Percentiles rank a stretch among this genome's conserved stretches.
Conservation (phyloP, 768 basidiomycete genomes). For the Albatrellus ellisii region DNA sequence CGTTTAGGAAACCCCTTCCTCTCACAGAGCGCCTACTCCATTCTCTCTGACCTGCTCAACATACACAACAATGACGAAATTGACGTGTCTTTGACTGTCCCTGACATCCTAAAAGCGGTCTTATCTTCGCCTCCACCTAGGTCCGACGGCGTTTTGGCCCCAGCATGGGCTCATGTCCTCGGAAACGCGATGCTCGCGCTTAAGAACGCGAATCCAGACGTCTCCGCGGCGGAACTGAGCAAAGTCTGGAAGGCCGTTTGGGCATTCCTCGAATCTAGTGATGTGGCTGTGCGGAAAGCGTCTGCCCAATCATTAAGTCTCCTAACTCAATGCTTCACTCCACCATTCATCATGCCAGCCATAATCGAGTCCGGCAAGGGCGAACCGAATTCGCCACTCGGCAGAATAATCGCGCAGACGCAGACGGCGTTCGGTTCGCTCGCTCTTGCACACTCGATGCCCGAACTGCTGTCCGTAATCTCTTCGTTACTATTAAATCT, state of each 20-base stretch:
- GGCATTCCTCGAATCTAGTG: slow-evolving; percentile 64
- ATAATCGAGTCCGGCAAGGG: slow-evolving; percentile 27
- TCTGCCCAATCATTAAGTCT: slow-evolving; percentile 49
- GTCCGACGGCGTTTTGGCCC: slow-evolving; percentile 50
- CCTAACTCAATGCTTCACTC: slow-evolving; percentile 60
- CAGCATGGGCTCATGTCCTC: slow-evolving; percentile 71
- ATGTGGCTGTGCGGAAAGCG: slow-evolving; percentile 45
- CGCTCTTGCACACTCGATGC: slow-evolving; percentile 59
- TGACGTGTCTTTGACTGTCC: slow-evolving; percentile 38
- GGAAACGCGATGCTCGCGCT: slow-evolving; percentile 63
- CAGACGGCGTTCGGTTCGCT: slow-evolving; percentile 61
- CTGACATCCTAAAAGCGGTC: slow-evolving; percentile 50
- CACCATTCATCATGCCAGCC: slow-evolving; percentile 42
- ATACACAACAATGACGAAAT: slow-evolving; percentile 30
- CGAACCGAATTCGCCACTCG: slow-evolving; percentile 40
- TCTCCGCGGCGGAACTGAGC: slow-evolving; percentile 38
- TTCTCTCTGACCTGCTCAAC: slow-evolving; percentile 71
- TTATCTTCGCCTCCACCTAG: slow-evolving; percentile 57
- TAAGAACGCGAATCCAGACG: slow-evolving; percentile 32
- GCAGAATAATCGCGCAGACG: slow-evolving; percentile 48
- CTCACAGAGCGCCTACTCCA: slow-evolving; percentile 75
- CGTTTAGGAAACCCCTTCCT: slow-evolving; percentile 83
- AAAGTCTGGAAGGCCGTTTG: slow-evolving; percentile 67
- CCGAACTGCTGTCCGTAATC: slow-evolving; percentile 65
- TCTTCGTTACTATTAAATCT: slow-evolving; percentile 57